Evolutionary conservation across 495 filamentous ascomycete species (phyloP).

Genomic region (Daldinia childiae): DNA sequence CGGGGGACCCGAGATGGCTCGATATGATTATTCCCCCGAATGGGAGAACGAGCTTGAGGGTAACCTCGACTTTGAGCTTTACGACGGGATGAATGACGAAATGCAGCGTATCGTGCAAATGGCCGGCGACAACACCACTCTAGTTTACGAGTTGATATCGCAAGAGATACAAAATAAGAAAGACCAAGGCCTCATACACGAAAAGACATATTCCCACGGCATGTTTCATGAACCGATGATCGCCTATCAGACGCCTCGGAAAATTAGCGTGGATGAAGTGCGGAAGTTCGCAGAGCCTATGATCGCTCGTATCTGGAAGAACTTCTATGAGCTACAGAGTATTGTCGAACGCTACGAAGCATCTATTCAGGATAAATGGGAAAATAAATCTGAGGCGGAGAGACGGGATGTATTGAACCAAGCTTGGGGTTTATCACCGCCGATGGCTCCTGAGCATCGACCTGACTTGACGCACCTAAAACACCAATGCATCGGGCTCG

Average conservation of each 20-base stretch:
- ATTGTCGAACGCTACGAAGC: neutral
- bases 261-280: neutral
- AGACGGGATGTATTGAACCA: neutral
- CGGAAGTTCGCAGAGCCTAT: neutral
- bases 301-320: neutral
- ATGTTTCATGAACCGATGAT: neutral
- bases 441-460: constrained; percentile 1
- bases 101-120: neutral
- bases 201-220: neutral
- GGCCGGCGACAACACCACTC: neutral
- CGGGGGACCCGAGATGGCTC: neutral
- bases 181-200: neutral
- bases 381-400: neutral
- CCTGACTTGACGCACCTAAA: constrained; percentile 3
- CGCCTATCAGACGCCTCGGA: neutral
- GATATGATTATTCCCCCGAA: neutral
- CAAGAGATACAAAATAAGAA: neutral
- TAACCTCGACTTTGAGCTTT: neutral
- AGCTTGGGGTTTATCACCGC: constrained; percentile 7
- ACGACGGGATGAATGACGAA: neutral
- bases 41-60: neutral
- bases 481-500: neutral
- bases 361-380: neutral
- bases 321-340: neutral
- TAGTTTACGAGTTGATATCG: neutral